Evolutionary conservation across 2,329 filamentous ascomycete species (phyloP).

Genomic region (Orbilia brochopaga): DNA sequence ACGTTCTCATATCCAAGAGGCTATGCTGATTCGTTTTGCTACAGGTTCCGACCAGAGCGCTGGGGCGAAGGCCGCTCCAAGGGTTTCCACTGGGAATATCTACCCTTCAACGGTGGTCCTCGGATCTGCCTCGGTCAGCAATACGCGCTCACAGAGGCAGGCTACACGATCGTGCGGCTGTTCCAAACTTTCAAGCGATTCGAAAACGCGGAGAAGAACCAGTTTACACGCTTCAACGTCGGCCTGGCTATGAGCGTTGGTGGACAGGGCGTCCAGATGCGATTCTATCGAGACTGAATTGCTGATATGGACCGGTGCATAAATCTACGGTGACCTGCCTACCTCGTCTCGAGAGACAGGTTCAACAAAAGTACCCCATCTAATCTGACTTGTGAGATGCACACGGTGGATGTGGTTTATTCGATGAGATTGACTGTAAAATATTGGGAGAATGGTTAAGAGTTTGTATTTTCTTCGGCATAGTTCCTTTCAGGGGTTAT

Average conservation of each 20-base stretch:
- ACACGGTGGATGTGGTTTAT: too few relatives aligned
- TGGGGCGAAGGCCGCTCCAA: slow-evolving; percentile 13
- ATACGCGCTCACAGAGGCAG: slow-evolving; percentile 78
- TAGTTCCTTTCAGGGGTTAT: too few relatives aligned
- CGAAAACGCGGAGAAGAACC: slow-evolving; percentile 56
- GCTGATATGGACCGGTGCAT: too few relatives aligned
- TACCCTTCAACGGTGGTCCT: slow-evolving; percentile 77
- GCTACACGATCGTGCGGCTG: slow-evolving; percentile 73
- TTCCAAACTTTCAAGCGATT: slow-evolving; percentile 74
- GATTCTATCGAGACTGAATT: slow-evolving; percentile 22
- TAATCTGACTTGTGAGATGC: too few relatives aligned
- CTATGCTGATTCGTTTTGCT: slow-evolving; percentile 43
- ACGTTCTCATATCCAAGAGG: too few relatives aligned
- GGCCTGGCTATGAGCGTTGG: slow-evolving; percentile 46
- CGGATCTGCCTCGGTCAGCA: slow-evolving; percentile 80
- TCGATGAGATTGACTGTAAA: too few relatives aligned
- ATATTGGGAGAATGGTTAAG: too few relatives aligned
- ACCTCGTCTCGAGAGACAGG: too few relatives aligned
- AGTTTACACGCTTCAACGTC: slow-evolving; percentile 20
- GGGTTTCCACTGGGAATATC: slow-evolving; percentile 60
- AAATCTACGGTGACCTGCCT: too few relatives aligned
- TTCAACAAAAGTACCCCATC: too few relatives aligned
- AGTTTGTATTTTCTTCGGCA: too few relatives aligned
- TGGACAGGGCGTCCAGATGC: slow-evolving; percentile 21
- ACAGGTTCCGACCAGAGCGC: slow-evolving; percentile 30